phyloP scores from a whole-genome alignment of 768 basidiomycete genomes.

The Pleurotus giganteus region DNA sequence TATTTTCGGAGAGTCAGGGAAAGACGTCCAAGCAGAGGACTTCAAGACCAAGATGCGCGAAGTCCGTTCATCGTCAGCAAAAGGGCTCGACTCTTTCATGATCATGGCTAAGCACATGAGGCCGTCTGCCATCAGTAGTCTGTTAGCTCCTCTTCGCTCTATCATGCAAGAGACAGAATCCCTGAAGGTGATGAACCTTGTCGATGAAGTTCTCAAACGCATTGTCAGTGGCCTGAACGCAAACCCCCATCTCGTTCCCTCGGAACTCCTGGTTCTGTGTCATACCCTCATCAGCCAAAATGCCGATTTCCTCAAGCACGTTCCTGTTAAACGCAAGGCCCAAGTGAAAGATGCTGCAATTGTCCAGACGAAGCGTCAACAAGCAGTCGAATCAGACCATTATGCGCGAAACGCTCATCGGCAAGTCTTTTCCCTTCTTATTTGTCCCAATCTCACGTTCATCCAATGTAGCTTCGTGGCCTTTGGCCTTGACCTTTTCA shows the following conservation, averaged over 20 bases:
- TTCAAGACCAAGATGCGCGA: slow-evolving; percentile 96
- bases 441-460: slow-evolving; percentile 8
- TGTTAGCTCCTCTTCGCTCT: slow-evolving; percentile 76
- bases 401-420: slow-evolving; percentile 88
- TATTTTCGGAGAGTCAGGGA: slow-evolving; percentile 90
- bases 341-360: slow-evolving; percentile 54
- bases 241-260: slow-evolving; percentile 68
- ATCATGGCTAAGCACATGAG: slow-evolving; percentile 78
- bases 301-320: slow-evolving; percentile 77
- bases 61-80: slow-evolving; percentile 78
- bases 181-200: slow-evolving; percentile 73
- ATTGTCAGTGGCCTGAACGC: slow-evolving; percentile 82
- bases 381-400: slow-evolving; percentile 54
- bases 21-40: slow-evolving; percentile 82
- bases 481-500: slow-evolving; percentile 90
- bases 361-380: slow-evolving; percentile 76
- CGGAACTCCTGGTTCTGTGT: slow-evolving; percentile 77
- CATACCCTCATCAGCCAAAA: slow-evolving; percentile 91
- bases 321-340: slow-evolving; percentile 33
- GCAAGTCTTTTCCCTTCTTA: slow-evolving; percentile 34
- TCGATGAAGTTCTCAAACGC: slow-evolving; percentile 86
- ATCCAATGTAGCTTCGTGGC: slow-evolving; percentile 64
- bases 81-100: slow-evolving; percentile 83
- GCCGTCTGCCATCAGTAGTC: slow-evolving; percentile 68
- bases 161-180: slow-evolving; percentile 87